Conservation (phyloP, 139 green algal species). For the Chlorella sp. region DNA sequence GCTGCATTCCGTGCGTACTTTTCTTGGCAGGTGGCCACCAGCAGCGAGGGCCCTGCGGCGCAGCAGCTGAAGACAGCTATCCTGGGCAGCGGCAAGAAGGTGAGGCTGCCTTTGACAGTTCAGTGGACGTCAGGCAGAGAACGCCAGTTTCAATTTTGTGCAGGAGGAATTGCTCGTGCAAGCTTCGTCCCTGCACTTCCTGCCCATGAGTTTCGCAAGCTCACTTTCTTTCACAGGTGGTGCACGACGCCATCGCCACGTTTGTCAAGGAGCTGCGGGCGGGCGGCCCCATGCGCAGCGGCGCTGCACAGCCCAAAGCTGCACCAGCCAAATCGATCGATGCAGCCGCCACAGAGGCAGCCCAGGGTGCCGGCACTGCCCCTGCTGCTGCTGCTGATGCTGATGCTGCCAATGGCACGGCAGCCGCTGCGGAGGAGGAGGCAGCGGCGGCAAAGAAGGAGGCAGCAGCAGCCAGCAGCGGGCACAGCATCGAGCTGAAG, state of each 20-base stretch:
- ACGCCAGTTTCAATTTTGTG: no score
- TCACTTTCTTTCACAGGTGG: conserved; percentile 43
- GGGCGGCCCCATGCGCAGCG: conserved; percentile 52
- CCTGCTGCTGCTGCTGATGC: not conserved
- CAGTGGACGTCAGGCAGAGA: no score
- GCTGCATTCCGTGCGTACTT: not conserved
- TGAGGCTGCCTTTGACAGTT: no score
- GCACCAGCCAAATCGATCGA: conserved; percentile 14
- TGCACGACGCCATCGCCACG: conserved; percentile 50
- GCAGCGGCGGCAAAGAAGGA: conserved; percentile 10
- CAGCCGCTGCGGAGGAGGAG: conserved; percentile 2
- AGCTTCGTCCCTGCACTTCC: no score
- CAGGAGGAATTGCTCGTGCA: no score
- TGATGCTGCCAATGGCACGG: conserved; percentile 2
- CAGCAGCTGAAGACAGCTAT: conserved; percentile 58
- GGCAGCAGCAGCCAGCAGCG: not conserved
- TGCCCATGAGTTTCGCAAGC: no score
- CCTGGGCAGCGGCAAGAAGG: conserved; percentile 51
- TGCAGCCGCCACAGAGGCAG: not conserved
- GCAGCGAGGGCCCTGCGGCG: conserved; percentile 7
- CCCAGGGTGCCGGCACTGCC: not conserved
- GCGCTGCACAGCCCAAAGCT: conserved; percentile 1
- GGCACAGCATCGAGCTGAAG: conserved; percentile 62
- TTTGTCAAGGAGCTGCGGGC: conserved; percentile 81
- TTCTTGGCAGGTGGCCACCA: conserved; percentile 25